Percentiles rank a stretch among this genome's conserved stretches.
phyloP scores from a whole-genome alignment of 78 protist species.

The Dictyostelium capitatum region DNA sequence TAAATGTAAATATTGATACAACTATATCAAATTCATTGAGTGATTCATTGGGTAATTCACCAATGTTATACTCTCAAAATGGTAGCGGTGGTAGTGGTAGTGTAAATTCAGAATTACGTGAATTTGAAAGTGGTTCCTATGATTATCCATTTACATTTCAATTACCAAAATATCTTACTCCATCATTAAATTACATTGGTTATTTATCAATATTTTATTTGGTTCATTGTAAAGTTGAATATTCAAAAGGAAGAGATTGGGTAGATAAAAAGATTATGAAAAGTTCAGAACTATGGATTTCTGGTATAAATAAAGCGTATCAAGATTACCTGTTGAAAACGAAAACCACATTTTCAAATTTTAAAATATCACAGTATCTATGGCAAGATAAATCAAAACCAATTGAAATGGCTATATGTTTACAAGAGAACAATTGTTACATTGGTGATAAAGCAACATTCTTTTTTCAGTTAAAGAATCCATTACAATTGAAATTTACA shows the following conservation, averaged over 20 bases:
- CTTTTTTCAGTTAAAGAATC: slow-evolving; percentile 41
- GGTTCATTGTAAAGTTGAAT: slow-evolving; percentile 52
- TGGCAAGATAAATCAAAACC: slow-evolving; percentile 58
- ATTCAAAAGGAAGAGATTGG: slow-evolving; percentile 59
- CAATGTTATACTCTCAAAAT: not conserved
- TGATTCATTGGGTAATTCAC: not conserved
- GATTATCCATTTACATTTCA: slow-evolving; percentile 30
- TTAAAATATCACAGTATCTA: slow-evolving; percentile 32
- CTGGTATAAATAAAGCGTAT: slow-evolving; percentile 10
- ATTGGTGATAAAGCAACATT: slow-evolving; percentile 41
- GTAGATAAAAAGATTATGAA: slow-evolving; percentile 14
- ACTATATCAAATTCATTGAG: not conserved
- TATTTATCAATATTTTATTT: slow-evolving; percentile 63
- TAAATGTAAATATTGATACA: not conserved
- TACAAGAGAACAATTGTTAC: slow-evolving; percentile 34
- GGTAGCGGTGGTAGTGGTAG: not conserved
- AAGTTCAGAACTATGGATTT: slow-evolving; percentile 40
- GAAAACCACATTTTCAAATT: not conserved
- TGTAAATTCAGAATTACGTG: not conserved
- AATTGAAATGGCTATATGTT: slow-evolving; percentile 70
- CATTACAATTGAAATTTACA: not conserved
- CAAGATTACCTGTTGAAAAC: not conserved
- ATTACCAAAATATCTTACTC: slow-evolving; percentile 43
- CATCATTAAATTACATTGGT: slow-evolving; percentile 63
- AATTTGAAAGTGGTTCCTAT: slow-evolving; percentile 47